phyloP scores from a whole-genome alignment of 148 eudicot species.

The Nepenthes gracilis region DNA sequence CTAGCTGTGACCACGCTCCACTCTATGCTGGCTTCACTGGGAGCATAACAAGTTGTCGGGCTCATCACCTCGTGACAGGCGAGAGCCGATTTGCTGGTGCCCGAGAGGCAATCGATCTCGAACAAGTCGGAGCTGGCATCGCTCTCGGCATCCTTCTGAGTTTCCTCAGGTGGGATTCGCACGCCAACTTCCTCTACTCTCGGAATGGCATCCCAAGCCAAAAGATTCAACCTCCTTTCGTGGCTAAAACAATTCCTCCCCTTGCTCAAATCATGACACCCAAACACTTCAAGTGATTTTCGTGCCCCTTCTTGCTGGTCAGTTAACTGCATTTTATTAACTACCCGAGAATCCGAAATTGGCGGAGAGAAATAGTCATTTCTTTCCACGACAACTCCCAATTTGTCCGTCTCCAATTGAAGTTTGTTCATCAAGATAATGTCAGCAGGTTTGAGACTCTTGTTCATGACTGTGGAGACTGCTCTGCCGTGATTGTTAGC shows the following conservation, averaged over 20 bases:
- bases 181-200: slow-evolving; percentile 13
- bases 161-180: slow-evolving; percentile 8
- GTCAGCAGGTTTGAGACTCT: slow-evolving; percentile 12
- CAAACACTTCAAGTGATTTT: slow-evolving; percentile 41
- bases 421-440: slow-evolving; percentile 11
- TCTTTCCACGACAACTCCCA: not conserved
- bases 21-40: slow-evolving; percentile 83
- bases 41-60: slow-evolving; percentile 45
- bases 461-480: slow-evolving; percentile 4
- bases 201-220: slow-evolving; percentile 36
- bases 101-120: slow-evolving; percentile 49
- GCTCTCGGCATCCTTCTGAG: slow-evolving; percentile 30
- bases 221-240: slow-evolving; percentile 22
- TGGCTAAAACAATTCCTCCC: slow-evolving; percentile 14
- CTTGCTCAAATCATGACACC: slow-evolving; percentile 11
- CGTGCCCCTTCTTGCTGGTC: slow-evolving; percentile 12
- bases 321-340: slow-evolving; percentile 1
- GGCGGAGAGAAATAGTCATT: not conserved
- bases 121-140: slow-evolving; percentile 70
- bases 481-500: slow-evolving; percentile 1
- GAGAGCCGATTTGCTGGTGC: slow-evolving; percentile 22
- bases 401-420: slow-evolving; percentile 2
- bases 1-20: slow-evolving; percentile 90
- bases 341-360: not conserved
- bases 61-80: slow-evolving; percentile 8